Evolutionary conservation across 345 rosid genomes (phyloP).

Genomic region (Salix viminalis): DNA sequence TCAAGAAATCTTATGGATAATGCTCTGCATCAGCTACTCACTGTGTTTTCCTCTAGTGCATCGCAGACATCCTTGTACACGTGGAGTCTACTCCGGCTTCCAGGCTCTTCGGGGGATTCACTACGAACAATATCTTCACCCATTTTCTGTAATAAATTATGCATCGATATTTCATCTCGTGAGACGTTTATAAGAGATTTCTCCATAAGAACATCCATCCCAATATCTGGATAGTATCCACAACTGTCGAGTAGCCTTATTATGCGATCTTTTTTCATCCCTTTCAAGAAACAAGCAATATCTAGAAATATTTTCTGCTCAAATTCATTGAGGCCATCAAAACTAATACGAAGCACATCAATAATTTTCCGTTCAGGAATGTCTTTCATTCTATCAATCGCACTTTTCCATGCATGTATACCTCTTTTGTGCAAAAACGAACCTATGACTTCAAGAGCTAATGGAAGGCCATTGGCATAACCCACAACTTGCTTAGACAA

Average conservation of each 20-base stretch:
- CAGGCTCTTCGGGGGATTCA: constrained; percentile 2
- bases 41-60: neutral
- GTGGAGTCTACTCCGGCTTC: constrained; percentile 10
- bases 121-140: constrained; percentile 2
- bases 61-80: neutral
- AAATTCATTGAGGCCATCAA: neutral
- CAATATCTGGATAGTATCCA: neutral
- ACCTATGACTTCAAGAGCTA: constrained; percentile 17
- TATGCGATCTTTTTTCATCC: constrained; percentile 2
- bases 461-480: constrained; percentile 12
- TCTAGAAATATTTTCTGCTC: constrained; percentile 8
- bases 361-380: neutral
- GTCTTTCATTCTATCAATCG: neutral
- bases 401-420: neutral
- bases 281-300: constrained; percentile 1
- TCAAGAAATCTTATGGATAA: too few species aligned
- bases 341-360: constrained; percentile 7
- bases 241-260: neutral
- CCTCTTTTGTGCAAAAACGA: neutral
- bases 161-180: neutral
- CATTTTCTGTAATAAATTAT: constrained; percentile 6
- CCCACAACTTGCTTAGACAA: constrained; percentile 1
- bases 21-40: neutral
- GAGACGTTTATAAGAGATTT: neutral
- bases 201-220: neutral